These are phyloP conservation scores for Theileria luwenshuni DNA, from an alignment of 169 alveolate genomes.

Conservation along the genomic window DNA sequence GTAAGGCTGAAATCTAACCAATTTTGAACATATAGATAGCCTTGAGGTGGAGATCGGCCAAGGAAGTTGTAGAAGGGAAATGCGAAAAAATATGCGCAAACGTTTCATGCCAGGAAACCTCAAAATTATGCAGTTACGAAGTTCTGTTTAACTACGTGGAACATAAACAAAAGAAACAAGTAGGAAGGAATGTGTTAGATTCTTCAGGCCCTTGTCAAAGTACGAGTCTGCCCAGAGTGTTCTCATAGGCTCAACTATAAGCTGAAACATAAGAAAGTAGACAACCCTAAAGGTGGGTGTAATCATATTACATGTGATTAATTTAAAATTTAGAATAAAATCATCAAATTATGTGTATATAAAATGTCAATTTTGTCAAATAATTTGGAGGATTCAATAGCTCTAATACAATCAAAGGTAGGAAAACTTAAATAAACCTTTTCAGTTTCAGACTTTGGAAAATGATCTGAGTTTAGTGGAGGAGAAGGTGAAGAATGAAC, in stretches of 20 bases:
- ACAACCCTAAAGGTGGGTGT: not conserved
- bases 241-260: conserved; percentile 24
- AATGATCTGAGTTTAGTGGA: conserved; percentile 50
- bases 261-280: not conserved
- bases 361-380: conserved; percentile 2
- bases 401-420: conserved; percentile 36
- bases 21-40: conserved; percentile 19
- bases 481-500: conserved; percentile 41
- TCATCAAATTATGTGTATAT: not conserved
- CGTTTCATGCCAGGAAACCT: conserved; percentile 12
- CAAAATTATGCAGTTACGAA: conserved; percentile 19
- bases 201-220: conserved; percentile 25
- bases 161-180: conserved; percentile 16
- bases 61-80: conserved; percentile 33
- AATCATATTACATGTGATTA: not conserved
- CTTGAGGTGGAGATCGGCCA: conserved; percentile 40
- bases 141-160: conserved; percentile 30
- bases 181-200: too few relatives aligned
- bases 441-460: conserved; percentile 48
- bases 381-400: conserved; percentile 53
- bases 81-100: conserved; percentile 33
- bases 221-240: conserved; percentile 31
- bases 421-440: not conserved
- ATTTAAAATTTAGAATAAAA: not conserved
- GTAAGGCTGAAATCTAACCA: not conserved